phyloP scores from a whole-genome alignment of 2,329 filamentous ascomycete species.

The Phialophora verrucosa region DNA sequence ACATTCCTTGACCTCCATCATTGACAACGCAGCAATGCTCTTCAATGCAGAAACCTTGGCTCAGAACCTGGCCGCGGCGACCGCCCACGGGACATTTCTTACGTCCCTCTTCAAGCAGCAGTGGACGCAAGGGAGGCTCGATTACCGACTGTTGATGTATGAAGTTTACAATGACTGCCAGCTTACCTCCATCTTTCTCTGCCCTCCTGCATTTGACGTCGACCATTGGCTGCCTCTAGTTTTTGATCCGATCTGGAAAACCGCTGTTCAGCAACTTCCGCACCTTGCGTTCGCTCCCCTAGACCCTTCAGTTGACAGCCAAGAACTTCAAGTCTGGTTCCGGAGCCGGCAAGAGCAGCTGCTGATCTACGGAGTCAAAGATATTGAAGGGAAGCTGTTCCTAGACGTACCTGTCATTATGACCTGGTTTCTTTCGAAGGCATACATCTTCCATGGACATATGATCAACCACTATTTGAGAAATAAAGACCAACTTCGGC shows the following conservation, averaged over 20 bases:
- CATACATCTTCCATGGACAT: constrained; percentile 17
- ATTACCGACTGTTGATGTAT: constrained; percentile 22
- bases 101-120: constrained; percentile 13
- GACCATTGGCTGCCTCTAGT: constrained; percentile 15
- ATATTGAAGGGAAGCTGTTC: constrained; percentile 3
- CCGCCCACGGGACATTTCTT: constrained; percentile 21
- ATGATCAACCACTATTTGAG: constrained; percentile 19
- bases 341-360: constrained; percentile 11
- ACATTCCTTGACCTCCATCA: neutral
- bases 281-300: constrained; percentile 3
- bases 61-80: constrained; percentile 10
- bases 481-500: constrained; percentile 4
- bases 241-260: constrained; percentile 15
- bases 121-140: constrained; percentile 12
- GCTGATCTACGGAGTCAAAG: constrained; percentile 4
- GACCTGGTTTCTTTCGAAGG: constrained; percentile 15
- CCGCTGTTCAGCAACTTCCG: constrained; percentile 2
- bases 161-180: constrained; percentile 23
- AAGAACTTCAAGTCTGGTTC: constrained; percentile 18
- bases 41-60: constrained; percentile 11
- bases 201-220: constrained; percentile 22
- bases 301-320: constrained; percentile 13
- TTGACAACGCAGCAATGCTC: constrained; percentile 13
- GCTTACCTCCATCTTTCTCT: constrained; percentile 22
- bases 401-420: constrained; percentile 13